A percentile compares a stretch with the other conserved stretches of the same genome.
Conservation (phyloP, 116 monocot species). For the Papilionanthe hybrid region DNA sequence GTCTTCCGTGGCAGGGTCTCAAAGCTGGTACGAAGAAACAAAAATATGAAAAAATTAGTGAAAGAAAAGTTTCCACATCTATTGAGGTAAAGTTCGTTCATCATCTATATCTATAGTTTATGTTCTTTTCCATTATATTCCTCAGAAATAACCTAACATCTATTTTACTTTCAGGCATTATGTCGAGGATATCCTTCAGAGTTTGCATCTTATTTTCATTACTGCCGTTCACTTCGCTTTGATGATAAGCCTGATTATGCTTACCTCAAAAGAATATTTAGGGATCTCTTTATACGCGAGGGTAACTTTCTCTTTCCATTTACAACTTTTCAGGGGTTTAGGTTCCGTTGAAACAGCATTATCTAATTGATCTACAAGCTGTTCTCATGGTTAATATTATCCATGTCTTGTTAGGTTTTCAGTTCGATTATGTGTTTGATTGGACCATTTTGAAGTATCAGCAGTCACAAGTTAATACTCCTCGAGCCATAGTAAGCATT, state of each 20-base stretch:
- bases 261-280: conserved; percentile 82
- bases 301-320: conserved; percentile 28
- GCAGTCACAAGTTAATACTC: conserved; percentile 62
- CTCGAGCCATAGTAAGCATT: conserved; percentile 40
- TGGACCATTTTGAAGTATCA: conserved; percentile 95
- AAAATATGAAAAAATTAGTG: conserved; percentile 67
- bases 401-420: conserved; percentile 52
- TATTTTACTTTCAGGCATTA: conserved; percentile 39
- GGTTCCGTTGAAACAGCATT: not conserved
- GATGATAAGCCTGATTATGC: conserved; percentile 92
- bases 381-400: not conserved
- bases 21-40: conserved; percentile 75
- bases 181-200: conserved; percentile 86
- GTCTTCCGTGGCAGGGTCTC: conserved; percentile 67
- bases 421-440: conserved; percentile 92
- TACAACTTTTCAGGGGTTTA: not conserved
- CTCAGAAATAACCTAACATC: not conserved
- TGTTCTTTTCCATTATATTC: not conserved
- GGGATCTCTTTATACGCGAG: conserved; percentile 91
- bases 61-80: conserved; percentile 55
- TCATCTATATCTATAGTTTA: not conserved
- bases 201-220: conserved; percentile 85
- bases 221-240: conserved; percentile 78
- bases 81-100: conserved; percentile 40
- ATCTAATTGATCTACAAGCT: no score